Base-by-base conservation (phyloP, 2,329 filamentous ascomycete genomes). In the Talaromyces sp. region DNA sequence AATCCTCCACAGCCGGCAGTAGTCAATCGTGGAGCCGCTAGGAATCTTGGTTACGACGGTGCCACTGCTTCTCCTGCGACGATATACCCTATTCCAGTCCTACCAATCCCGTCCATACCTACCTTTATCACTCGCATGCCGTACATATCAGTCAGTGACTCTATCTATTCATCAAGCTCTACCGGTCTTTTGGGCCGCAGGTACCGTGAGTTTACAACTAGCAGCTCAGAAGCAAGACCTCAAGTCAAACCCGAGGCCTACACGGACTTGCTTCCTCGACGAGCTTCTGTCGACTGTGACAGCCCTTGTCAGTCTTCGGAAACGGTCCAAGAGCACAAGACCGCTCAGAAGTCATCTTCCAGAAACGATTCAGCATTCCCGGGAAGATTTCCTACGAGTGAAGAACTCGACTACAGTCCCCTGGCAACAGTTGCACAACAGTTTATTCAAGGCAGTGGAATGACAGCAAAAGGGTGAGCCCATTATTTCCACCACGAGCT, bases 151-250 rank as follows among this genome's bases (percentile, higher is more conserved):
- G 33, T 57, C 49, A 68, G 65, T 44, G 66, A 68, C 25, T 69
- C 67, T 30, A 58, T 67, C 17, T 69, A 69, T 51, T 69, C 67
- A 7, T 65, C 66, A 5, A 58, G 56, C 13, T 53, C 64, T 42
- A 42, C 60, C 55, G 42, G 66, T 60, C 49, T 55, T 59, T 42
- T 62, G 61, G 11, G 25, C 55, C 27, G 51, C 17, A 19, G 56
- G 10, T 33, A 17, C 17, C n/a, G 36, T 25, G n/a, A 25, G 6
- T 58, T 49, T 49, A 47, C 28, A 25, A 47, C 13, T 17, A 42
- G 52, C 8, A 57, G 58, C 27, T 19, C 36, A 9, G 42, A 28
- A 47, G 42, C 11, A 51, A 36, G 60, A 9, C 58, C 60, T 3
- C 63, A 65, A 0, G 64, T 64, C 19, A 64, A 62, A 19, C 27